These are phyloP conservation scores for Tricholoma sp. DNA, from an alignment of 768 basidiomycete species.

Conservation along the genomic window DNA sequence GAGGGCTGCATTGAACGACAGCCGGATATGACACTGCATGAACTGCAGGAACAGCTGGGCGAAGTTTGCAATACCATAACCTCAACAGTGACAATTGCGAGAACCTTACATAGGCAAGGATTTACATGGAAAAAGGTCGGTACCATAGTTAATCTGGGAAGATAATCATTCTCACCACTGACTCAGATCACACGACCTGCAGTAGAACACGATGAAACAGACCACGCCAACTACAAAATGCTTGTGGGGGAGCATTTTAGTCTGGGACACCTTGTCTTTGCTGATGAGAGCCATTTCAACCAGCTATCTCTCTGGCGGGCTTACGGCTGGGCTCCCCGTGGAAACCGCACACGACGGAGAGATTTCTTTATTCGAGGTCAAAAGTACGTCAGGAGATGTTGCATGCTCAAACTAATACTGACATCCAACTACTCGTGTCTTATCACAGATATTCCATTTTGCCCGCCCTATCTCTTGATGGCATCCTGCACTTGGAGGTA, in stretches of 20 bases:
- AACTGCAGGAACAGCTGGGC: slow-evolving; percentile 14
- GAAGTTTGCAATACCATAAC: slow-evolving; percentile 8
- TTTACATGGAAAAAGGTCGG: too few relatives aligned
- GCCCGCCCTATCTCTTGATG: too few relatives aligned
- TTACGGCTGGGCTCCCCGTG: slow-evolving; percentile 19
- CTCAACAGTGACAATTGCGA: slow-evolving; percentile 11
- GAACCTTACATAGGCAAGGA: slow-evolving; percentile 14
- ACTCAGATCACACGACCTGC: slow-evolving; percentile 5
- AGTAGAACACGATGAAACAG: slow-evolving; percentile 16
- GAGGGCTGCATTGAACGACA: too few relatives aligned
- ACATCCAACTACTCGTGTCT: neutral
- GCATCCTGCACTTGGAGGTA: too few relatives aligned
- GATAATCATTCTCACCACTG: neutral
- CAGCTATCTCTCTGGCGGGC: slow-evolving; percentile 16
- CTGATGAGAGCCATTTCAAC: slow-evolving; percentile 27
- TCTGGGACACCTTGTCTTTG: slow-evolving; percentile 19
- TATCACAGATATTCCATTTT: slow-evolving; percentile 26
- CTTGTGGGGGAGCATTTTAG: slow-evolving; percentile 14
- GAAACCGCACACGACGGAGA: too few relatives aligned
- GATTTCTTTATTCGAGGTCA: too few relatives aligned
- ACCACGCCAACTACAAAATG: too few relatives aligned
- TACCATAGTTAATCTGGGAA: slow-evolving; percentile 9
- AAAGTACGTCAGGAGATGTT: slow-evolving; percentile 14
- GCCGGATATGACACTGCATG: too few relatives aligned
- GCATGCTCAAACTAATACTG: slow-evolving; percentile 5